Evolutionary conservation across 2,329 filamentous ascomycete species (phyloP).

Genomic region (Lecanicillium sp.): DNA sequence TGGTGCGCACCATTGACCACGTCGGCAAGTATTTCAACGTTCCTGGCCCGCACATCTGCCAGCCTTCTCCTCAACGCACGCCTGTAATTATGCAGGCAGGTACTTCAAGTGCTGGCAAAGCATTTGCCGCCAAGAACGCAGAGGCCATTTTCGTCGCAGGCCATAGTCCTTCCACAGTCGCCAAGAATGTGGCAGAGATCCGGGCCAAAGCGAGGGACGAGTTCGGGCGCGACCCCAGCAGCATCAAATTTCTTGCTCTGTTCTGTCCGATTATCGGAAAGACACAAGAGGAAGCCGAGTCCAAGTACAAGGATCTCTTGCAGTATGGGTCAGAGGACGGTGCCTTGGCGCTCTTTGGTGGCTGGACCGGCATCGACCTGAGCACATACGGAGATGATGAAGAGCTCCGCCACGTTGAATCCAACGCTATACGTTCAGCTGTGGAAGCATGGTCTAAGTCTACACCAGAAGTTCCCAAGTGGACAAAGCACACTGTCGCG

Average conservation of each 20-base stretch:
- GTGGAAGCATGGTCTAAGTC: conserved; percentile 41
- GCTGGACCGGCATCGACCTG: conserved; percentile 62
- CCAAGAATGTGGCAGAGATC: conserved; percentile 52
- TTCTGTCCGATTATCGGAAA: conserved; percentile 52
- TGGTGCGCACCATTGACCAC: conserved; percentile 58
- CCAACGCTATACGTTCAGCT: conserved; percentile 52
- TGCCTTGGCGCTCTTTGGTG: conserved; percentile 58
- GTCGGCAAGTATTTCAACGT: conserved; percentile 53
- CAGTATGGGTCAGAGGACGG: conserved; percentile 55
- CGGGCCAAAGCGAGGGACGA: conserved; percentile 41
- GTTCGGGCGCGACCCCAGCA: conserved; percentile 45
- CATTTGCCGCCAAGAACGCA: conserved; percentile 57
- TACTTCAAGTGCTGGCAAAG: conserved; percentile 52
- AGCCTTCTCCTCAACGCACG: conserved; percentile 57
- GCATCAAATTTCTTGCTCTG: conserved; percentile 56
- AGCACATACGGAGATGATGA: conserved; percentile 56
- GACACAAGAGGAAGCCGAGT: conserved; percentile 53
- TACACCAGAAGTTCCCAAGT: conserved; percentile 25
- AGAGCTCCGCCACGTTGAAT: conserved; percentile 55
- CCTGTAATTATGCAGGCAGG: conserved; percentile 61
- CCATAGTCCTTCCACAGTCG: conserved; percentile 49
- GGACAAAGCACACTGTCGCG: conserved; percentile 30
- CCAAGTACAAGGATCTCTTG: conserved; percentile 44
- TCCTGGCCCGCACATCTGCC: conserved; percentile 53
- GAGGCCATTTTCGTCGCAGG: conserved; percentile 59